Evolutionary conservation across 2,329 filamentous ascomycete genomes (phyloP).

Genomic region (Apiospora kogelbergensis): DNA sequence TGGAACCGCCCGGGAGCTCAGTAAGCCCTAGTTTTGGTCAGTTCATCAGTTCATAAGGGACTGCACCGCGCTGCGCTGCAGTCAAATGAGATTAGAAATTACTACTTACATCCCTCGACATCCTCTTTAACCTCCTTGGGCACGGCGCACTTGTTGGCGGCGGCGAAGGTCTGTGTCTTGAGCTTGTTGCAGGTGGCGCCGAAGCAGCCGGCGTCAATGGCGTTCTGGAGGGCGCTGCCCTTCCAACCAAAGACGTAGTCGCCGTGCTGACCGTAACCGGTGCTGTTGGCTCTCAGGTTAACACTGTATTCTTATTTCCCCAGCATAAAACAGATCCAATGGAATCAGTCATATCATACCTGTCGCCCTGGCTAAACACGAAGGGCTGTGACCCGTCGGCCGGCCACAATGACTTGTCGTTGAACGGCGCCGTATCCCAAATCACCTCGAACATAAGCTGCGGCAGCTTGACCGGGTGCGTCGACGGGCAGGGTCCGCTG

Average conservation of each 20-base stretch:
- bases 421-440: constrained; percentile 40
- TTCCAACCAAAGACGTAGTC: constrained; percentile 19
- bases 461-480: constrained; percentile 53
- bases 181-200: constrained; percentile 12
- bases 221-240: constrained; percentile 15
- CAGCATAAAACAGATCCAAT: no score
- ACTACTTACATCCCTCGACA: constrained; percentile 16
- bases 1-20: background rate
- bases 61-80: no score
- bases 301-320: no score
- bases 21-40: background rate
- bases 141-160: constrained; percentile 15
- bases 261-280: constrained; percentile 17
- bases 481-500: constrained; percentile 47
- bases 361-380: constrained; percentile 28
- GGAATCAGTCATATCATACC: constrained; percentile 16
- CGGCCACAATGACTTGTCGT: constrained; percentile 28
- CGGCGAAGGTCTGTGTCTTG: constrained; percentile 15
- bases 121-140: constrained; percentile 13
- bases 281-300: no score
- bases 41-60: background rate
- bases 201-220: constrained; percentile 15
- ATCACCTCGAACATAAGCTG: constrained; percentile 63
- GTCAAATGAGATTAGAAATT: background rate
- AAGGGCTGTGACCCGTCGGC: constrained; percentile 32